Evolutionary conservation across 176 grass and related monocot species (phyloP), one percentile per base, ranked within the genome.

Genomic region (Paspalum notatum): DNA sequence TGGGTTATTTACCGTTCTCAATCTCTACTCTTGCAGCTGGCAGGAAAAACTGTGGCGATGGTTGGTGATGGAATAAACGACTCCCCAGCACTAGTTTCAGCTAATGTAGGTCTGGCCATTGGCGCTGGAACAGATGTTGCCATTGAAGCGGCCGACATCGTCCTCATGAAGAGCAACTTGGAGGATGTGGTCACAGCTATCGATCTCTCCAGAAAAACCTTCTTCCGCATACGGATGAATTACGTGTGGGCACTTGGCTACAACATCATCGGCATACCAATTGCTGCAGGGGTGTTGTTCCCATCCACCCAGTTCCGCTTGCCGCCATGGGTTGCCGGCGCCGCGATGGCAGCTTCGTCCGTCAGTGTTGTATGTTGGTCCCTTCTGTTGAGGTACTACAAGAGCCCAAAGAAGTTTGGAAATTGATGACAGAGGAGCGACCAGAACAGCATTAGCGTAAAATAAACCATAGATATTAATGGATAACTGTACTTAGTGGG

Each of bases 61-160:
- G 92, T 98, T 76, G 95, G 95, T 63, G 92, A 98, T 24, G 96
- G 96, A 48, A 95, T 95, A 80, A 98, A 95, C 8, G 96, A 98
- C 53, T 98, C 90, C 4, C 96, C 96, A 1, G 96, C 96, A 42
- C 92, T 98, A 4, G 88, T 98, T 18, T 91, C 92, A 44, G 88
- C 96, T 15, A 89, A 98, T 10, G 86, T 98, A 0, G 96, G 96
- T 3, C 86, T 95, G 75, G 92, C 92, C 10, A 98, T 98, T 7
- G 96, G 95, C 9, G 90, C 92, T 8, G 96, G 96, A 54, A 98
- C 96, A 10, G 96, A 98, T 63, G 86, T 98, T 32, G 96, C 96
- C 76, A 95, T 98, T 68, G 96, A 98, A 85, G 92, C 96, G 12
- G 96, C 92, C 9, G 92, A 98, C 85, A 98, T 98, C 71, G 92